These are phyloP conservation scores for Pseudogymnoascus pannorum DNA, from an alignment of 2,329 filamentous ascomycete genomes.

Conservation along the genomic window DNA sequence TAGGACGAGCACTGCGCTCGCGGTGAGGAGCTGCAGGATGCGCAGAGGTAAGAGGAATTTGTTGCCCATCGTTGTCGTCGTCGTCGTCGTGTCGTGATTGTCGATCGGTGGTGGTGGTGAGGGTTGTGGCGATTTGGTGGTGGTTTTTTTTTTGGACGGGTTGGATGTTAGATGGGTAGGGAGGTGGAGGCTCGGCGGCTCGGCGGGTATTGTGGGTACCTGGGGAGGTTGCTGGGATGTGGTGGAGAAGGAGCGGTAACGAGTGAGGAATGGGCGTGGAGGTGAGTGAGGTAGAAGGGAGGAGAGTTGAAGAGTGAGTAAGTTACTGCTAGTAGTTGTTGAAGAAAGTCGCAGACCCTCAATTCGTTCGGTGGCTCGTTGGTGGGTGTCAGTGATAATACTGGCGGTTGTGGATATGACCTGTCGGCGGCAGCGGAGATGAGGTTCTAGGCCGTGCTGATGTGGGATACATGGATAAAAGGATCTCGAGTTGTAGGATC, in stretches of 20 bases:
- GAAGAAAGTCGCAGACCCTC: not conserved
- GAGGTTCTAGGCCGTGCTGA: not conserved
- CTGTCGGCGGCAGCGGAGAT: not conserved
- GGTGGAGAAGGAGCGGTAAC: too few relatives aligned
- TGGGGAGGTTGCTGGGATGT: not conserved
- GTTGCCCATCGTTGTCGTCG: not conserved
- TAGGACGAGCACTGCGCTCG: slow-evolving; percentile 39
- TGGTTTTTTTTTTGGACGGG: not conserved
- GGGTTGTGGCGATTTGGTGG: not conserved
- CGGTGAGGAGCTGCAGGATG: slow-evolving; percentile 39
- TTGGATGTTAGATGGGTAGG: not conserved
- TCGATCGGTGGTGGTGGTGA: not conserved
- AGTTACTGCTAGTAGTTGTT: not conserved
- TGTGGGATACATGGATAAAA: not conserved
- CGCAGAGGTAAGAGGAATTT: slow-evolving; percentile 30
- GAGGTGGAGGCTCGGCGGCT: not conserved
- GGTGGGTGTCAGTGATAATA: not conserved
- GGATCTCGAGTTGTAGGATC: not conserved
- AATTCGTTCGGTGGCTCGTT: not conserved
- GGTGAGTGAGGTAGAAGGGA: not conserved
- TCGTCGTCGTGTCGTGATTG: not conserved
- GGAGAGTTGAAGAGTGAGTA: too few relatives aligned
- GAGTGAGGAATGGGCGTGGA: not conserved
- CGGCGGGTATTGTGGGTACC: not conserved
- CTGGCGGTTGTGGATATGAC: not conserved